Conservation (phyloP, 768 basidiomycete species). For the Lentinula lateritia region DNA sequence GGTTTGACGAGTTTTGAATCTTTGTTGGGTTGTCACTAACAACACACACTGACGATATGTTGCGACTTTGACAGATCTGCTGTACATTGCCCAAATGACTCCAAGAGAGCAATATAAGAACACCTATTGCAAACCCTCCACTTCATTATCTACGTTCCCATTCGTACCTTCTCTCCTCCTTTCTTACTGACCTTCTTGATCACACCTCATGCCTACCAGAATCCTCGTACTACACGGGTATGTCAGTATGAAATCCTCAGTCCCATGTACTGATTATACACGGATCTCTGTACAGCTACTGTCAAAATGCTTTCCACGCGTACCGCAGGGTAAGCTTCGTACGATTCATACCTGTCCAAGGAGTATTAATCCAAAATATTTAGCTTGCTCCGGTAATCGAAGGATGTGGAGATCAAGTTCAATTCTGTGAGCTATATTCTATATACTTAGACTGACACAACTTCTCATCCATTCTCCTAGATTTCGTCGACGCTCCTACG, state of each 20-base stretch:
- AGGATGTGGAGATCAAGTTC: not conserved
- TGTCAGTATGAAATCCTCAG: not conserved
- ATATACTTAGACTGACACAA: not conserved
- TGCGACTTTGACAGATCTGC: not conserved
- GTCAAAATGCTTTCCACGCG: not conserved
- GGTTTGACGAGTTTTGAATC: not conserved
- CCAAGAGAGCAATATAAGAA: not conserved
- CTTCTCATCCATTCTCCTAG: not conserved
- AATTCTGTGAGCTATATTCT: not conserved
- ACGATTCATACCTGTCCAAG: too few relatives aligned
- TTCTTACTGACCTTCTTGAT: not conserved
- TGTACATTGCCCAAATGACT: slow-evolving; percentile 1
- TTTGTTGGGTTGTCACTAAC: not conserved
- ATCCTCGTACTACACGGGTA: slow-evolving; percentile 4
- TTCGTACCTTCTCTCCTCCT: not conserved
- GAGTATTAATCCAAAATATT: not conserved
- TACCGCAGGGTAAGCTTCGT: not conserved
- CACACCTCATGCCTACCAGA: not conserved
- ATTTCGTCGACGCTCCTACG: slow-evolving; percentile 5
- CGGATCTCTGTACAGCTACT: not conserved
- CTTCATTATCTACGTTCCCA: not conserved
- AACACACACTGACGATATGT: not conserved
- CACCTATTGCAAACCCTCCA: not conserved
- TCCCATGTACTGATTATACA: not conserved
- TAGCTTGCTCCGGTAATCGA: slow-evolving; percentile 2